Conservation (phyloP, 768 basidiomycete species). For the Agrocybe praecox region DNA sequence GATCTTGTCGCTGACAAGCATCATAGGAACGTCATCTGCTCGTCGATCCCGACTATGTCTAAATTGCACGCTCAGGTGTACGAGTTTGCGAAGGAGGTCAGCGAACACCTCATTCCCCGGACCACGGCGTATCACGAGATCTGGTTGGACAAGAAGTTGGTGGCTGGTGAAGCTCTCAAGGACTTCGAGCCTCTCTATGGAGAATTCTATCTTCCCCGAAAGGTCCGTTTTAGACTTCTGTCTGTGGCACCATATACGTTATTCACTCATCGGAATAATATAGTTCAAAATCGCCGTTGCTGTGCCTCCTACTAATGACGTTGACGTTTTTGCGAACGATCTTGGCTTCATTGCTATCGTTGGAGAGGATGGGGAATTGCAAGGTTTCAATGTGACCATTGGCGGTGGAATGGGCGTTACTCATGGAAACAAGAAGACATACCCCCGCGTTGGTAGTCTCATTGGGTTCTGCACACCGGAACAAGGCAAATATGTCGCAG, state of each 20-base stretch:
- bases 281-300: conserved; percentile 99
- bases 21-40: conserved; percentile 86
- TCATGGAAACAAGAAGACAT: conserved; percentile 98
- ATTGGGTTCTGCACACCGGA: conserved; percentile 93
- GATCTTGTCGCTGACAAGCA: background rate
- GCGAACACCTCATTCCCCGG: conserved; percentile 83
- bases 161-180: conserved; percentile 91
- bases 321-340: conserved; percentile 95
- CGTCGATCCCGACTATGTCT: conserved; percentile 90
- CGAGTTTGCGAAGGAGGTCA: conserved; percentile 81
- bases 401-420: conserved; percentile 99
- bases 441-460: conserved; percentile 85
- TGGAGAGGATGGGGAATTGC: conserved; percentile 70
- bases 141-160: conserved; percentile 97
- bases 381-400: conserved; percentile 91
- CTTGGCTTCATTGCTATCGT: conserved; percentile 96
- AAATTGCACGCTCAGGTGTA: conserved; percentile 82
- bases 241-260: too few species aligned
- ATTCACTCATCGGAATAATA: too few species aligned
- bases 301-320: conserved; percentile 95
- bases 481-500: conserved; percentile 84
- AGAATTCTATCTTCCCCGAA: conserved; percentile 94
- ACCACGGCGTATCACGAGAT: conserved; percentile 98
- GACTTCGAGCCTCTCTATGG: conserved; percentile 98
- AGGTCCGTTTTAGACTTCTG: conserved; percentile 61